These are phyloP conservation scores for Eucalyptus cloeziana DNA, from an alignment of 345 rosid species.

Conservation along the genomic window DNA sequence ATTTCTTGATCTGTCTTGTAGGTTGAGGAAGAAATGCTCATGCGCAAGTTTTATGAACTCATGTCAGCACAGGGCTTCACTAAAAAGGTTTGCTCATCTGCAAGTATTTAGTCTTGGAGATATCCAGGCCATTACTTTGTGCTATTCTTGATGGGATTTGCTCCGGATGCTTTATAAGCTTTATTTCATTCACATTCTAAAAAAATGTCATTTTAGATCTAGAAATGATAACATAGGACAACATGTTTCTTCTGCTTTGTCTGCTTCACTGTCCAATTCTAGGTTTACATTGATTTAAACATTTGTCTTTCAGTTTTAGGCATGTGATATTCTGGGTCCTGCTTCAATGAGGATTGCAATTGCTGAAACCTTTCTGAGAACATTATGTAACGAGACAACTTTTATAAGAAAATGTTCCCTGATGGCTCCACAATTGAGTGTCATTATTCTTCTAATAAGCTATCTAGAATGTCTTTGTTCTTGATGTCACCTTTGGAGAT, in stretches of 20 bases:
- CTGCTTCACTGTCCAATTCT: neutral
- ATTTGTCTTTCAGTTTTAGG: neutral
- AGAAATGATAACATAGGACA: neutral
- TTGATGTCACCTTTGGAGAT: neutral
- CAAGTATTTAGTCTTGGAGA: neutral
- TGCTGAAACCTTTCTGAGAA: neutral
- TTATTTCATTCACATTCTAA: neutral
- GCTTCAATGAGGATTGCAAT: neutral
- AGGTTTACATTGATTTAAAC: neutral
- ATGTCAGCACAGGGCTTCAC: slow-evolving; percentile 27
- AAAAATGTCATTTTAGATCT: neutral
- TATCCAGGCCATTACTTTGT: neutral
- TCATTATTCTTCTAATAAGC: neutral
- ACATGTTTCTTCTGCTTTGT: neutral
- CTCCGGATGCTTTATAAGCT: neutral
- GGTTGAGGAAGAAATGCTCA: slow-evolving; percentile 80
- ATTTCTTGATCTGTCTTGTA: slow-evolving; percentile 1
- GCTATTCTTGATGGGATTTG: neutral
- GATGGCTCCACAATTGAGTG: neutral
- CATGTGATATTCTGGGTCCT: neutral
- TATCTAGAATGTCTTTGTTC: neutral
- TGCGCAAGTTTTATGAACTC: slow-evolving; percentile 58
- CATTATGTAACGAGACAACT: neutral
- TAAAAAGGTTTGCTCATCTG: slow-evolving; percentile 23
- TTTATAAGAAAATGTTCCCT: neutral